Conservation (phyloP, 345 rosid genomes). For the Brassica cretica region DNA sequence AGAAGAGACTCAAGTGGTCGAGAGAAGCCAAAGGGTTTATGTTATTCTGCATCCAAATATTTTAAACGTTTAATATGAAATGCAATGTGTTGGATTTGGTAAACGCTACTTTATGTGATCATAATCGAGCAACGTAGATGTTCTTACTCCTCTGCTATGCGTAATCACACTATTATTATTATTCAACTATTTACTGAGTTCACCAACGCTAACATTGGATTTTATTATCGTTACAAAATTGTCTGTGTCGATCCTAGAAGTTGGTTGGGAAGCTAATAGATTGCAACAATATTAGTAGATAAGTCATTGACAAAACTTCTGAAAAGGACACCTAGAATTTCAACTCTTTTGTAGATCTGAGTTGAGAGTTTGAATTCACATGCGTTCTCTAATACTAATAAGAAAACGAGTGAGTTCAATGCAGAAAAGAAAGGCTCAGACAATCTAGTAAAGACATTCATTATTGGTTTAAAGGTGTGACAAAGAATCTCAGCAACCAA, state of each 20-base stretch:
- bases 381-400: not conserved
- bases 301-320: not conserved
- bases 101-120: slow-evolving; percentile 6
- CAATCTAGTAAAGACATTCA: not conserved
- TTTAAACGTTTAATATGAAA: not conserved
- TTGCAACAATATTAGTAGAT: not conserved
- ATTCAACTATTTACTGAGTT: not conserved
- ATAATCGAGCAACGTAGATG: slow-evolving; percentile 8
- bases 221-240: no score
- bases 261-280: not conserved
- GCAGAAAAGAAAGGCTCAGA: not conserved
- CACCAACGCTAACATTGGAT: not conserved
- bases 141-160: not conserved
- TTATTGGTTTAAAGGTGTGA: not conserved
- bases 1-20: not conserved
- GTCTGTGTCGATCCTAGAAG: no score
- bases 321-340: not conserved
- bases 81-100: not conserved
- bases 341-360: not conserved
- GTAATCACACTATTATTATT: not conserved
- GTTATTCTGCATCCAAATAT: not conserved
- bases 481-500: not conserved
- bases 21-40: not conserved
- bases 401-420: not conserved
- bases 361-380: not conserved